Evolutionary conservation across 345 rosid genomes (phyloP).

Genomic region (Melaleuca quinquenervia): DNA sequence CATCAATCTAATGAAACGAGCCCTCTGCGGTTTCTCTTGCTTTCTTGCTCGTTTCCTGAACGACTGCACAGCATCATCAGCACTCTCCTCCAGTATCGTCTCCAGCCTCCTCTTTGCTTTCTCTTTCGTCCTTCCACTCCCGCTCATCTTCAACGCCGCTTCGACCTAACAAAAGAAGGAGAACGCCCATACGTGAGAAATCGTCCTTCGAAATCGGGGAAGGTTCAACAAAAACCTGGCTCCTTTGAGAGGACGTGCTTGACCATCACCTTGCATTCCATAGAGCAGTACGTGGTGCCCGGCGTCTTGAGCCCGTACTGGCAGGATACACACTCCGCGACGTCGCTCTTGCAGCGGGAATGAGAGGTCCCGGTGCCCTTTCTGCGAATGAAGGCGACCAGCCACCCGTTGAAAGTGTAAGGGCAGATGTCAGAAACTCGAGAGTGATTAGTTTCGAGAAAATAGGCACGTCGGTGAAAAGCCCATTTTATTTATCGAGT

Average conservation of each 20-base stretch:
- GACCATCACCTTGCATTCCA: not conserved
- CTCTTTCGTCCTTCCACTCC: not conserved
- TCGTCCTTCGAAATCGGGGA: not conserved
- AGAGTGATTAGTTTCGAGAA: too few species aligned
- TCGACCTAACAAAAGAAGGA: not conserved
- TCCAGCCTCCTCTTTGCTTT: not conserved
- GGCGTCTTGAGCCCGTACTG: not conserved
- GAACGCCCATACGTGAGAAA: not conserved
- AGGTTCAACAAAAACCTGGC: not conserved
- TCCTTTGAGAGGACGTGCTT: rapidly evolving
- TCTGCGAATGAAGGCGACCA: not conserved
- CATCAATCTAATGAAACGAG: not conserved
- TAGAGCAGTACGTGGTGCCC: not conserved
- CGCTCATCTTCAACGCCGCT: not conserved
- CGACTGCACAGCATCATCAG: not conserved
- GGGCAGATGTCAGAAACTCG: not conserved
- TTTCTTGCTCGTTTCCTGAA: not conserved
- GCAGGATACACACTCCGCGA: not conserved
- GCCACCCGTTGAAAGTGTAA: not conserved
- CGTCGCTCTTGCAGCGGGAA: not conserved
- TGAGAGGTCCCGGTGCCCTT: not conserved
- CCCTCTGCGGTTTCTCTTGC: not conserved
- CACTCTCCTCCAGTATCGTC: not conserved
- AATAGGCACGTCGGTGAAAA: too few species aligned
- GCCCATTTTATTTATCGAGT: too few species aligned